These are phyloP conservation scores for Phytophthora citricola DNA, from an alignment of 352 stramenopile genomes.

Conservation along the genomic window DNA sequence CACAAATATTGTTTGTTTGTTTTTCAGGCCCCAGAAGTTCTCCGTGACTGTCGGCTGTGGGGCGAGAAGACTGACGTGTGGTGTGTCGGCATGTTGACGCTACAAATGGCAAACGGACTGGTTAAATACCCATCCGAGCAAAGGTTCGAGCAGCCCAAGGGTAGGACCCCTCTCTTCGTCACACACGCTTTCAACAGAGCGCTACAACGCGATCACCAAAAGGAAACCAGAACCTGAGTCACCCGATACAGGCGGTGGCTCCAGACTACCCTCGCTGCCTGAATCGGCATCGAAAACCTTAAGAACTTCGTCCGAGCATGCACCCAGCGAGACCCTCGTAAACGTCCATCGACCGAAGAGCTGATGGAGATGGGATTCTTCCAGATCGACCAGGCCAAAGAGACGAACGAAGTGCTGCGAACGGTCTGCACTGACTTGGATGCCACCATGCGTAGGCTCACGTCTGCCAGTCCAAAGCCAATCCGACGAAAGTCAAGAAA, in stretches of 20 bases:
- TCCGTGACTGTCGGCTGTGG: constrained; percentile 18
- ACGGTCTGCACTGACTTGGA: constrained; percentile 68
- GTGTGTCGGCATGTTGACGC: constrained; percentile 56
- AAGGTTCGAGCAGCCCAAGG: constrained; percentile 5
- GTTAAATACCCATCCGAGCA: background rate
- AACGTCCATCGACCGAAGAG: constrained; percentile 40
- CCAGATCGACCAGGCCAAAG: constrained; percentile 53
- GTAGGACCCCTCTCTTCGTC: constrained; percentile 14
- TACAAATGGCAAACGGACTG: constrained; percentile 59
- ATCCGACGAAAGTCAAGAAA: constrained; percentile 14
- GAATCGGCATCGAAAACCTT: constrained; percentile 50
- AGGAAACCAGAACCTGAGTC: constrained; percentile 17
- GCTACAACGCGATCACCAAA: constrained; percentile 7
- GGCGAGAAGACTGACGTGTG: constrained; percentile 62
- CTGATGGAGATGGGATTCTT: constrained; percentile 60
- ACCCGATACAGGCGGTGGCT: background rate
- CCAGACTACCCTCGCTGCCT: constrained; percentile 44
- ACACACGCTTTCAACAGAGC: constrained; percentile 12
- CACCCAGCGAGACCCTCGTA: constrained; percentile 49
- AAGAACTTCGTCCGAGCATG: constrained; percentile 52
- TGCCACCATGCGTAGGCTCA: constrained; percentile 57
- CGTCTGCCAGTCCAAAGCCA: constrained; percentile 14
- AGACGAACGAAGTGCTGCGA: constrained; percentile 59
- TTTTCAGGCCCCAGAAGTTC: constrained; percentile 35
- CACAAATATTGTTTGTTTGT: background rate